Percentiles rank a stretch among this genome's conserved stretches.
phyloP scores from a whole-genome alignment of 495 filamentous ascomycete genomes.

The Apodospora peruviana region DNA sequence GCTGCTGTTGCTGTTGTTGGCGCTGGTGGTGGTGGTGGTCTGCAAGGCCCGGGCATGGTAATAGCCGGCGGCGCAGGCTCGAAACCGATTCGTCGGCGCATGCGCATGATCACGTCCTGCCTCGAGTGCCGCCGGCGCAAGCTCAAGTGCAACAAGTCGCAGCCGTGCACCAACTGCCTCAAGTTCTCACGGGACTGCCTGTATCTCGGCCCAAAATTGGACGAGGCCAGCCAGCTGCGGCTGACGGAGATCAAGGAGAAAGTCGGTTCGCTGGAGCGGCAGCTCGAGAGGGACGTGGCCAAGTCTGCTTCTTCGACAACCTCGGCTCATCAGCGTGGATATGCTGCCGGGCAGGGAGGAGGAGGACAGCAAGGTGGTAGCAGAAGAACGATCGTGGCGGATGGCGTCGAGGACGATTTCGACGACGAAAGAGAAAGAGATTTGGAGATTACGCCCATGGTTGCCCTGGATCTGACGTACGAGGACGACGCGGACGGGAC shows the following conservation, averaged over 20 bases:
- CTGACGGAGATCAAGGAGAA: constrained; percentile 67
- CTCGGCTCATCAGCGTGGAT: background rate
- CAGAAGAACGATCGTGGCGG: constrained; percentile 38
- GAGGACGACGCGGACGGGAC: constrained; percentile 54
- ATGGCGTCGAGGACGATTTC: constrained; percentile 40
- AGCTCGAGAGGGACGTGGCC: constrained; percentile 52
- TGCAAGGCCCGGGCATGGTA: background rate
- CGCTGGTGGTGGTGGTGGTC: too few relatives aligned
- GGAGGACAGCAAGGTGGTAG: constrained; percentile 21
- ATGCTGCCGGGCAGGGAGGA: background rate
- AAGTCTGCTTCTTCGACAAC: constrained; percentile 18
- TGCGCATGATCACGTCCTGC: constrained; percentile 64
- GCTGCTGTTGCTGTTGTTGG: too few relatives aligned
- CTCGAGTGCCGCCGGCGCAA: constrained; percentile 73
- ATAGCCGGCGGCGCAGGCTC: too few relatives aligned
- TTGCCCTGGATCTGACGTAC: constrained; percentile 56
- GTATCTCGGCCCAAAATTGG: constrained; percentile 55
- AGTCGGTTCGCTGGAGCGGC: constrained; percentile 57
- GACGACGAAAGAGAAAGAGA: constrained; percentile 45
- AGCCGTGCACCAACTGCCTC: constrained; percentile 66
- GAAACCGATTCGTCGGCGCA: constrained; percentile 56
- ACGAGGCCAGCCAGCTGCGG: constrained; percentile 54
- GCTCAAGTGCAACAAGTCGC: constrained; percentile 70
- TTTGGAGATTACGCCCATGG: constrained; percentile 50
- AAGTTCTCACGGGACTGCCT: constrained; percentile 59